Evolutionary conservation across 345 rosid genomes (phyloP), one percentile per base, ranked within the genome.

Genomic region (Dipteronia sinensis): DNA sequence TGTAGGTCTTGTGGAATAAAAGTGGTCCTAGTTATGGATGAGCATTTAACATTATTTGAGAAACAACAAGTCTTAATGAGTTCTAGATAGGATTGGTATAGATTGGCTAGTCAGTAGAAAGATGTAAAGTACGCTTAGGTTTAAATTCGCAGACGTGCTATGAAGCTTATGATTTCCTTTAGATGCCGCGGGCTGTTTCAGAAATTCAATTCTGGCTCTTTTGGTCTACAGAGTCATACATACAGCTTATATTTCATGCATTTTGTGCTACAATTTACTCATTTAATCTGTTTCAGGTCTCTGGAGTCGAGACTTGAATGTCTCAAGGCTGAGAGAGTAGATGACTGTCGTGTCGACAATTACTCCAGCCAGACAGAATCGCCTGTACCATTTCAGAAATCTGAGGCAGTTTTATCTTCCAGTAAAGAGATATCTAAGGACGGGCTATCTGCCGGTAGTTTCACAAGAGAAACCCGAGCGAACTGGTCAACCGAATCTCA

Each of bases 401-500:
- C 85, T 0, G 89, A 89, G 66, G 87, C 88, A n/a, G 78, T 87
- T 29, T 88, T 89, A 80, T 88, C 89, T 55, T 88, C 89, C 44
- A 88, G 90, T 61, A 92, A 86, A 79, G 90, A 86, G 75, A 80
- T 82, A 34, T 88, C 88, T 3, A 89, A 91, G 80, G 97, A 90
- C 34, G 89, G 90, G 34, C 80, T 91, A 9, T 93, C 98, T 27
- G 94, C 94, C 22, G 90, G 92, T 78, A 93, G 98, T 79, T 92
- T 90, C 84, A 92, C 98, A 19, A 91, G 84, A 78, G 93, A 88
- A 66, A 84, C 84, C 9, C 85, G 59, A 16, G 73, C 85, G 40
- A 91, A 80, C 77, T 91, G 95, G 91, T 86, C 90, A 44, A 76
- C 89, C 0, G 89, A 88, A 42, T 77, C 80, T 70, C 85, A 63